These are phyloP conservation scores for Elymus sibiricus DNA, from an alignment of 176 grass and related monocot genomes.

Conservation along the genomic window DNA sequence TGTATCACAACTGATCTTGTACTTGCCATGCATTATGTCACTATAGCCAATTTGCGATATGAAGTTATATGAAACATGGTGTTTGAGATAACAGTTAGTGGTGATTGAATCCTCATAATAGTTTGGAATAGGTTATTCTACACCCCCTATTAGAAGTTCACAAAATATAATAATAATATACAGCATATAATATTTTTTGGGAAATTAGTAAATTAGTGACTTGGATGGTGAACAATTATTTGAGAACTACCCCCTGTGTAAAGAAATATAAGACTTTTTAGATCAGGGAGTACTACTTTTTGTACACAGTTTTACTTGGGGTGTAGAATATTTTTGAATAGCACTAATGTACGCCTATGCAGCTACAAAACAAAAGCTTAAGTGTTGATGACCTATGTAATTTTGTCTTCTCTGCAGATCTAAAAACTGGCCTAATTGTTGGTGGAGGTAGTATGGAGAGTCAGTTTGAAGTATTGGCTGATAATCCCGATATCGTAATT, in stretches of 20 bases:
- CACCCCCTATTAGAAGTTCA: too few relatives aligned
- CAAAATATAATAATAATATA: too few relatives aligned
- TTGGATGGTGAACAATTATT: background rate
- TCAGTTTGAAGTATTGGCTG: slow-evolving; percentile 88
- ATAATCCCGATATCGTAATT: slow-evolving; percentile 97
- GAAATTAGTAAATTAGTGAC: background rate
- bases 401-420: slow-evolving; percentile 37
- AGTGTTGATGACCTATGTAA: background rate
- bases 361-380: background rate
- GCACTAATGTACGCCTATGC: background rate
- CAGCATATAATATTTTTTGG: background rate
- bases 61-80: background rate
- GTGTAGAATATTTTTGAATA: background rate
- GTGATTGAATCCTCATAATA: background rate
- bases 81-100: background rate
- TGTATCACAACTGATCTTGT: background rate
- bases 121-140: background rate
- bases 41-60: background rate
- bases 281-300: background rate
- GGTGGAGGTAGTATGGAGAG: slow-evolving; percentile 96
- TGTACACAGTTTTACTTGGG: background rate
- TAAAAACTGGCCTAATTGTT: slow-evolving; percentile 82
- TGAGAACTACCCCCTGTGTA: background rate
- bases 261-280: too few relatives aligned
- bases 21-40: background rate